Evolutionary conservation across 2,329 filamentous ascomycete species (phyloP).

Genomic region (Colletotrichum sp.): DNA sequence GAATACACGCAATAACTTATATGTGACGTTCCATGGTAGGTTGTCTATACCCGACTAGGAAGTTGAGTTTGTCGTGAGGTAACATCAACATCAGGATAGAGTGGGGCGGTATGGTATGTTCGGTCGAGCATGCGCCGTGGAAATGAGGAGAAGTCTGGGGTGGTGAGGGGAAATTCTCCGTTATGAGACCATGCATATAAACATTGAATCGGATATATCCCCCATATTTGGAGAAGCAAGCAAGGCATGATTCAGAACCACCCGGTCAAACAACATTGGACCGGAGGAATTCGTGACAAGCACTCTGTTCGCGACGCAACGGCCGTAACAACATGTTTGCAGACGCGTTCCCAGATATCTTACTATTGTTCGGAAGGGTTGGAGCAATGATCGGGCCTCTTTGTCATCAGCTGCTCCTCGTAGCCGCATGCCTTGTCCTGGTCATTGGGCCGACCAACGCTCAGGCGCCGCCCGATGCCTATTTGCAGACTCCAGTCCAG

Average conservation of each 20-base stretch:
- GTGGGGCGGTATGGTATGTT: rapidly evolving
- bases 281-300: rapidly evolving
- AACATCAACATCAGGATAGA: neutral
- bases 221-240: neutral
- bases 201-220: neutral
- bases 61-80: neutral
- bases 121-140: neutral
- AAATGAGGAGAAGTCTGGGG: neutral
- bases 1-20: neutral
- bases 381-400: neutral
- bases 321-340: rapidly evolving
- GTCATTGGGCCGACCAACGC: rapidly evolving
- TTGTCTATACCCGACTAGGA: neutral
- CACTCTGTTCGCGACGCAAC: neutral
- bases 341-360: rapidly evolving
- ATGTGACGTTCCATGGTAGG: neutral
- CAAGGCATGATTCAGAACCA: neutral
- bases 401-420: rapidly evolving
- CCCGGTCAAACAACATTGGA: neutral
- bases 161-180: neutral
- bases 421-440: neutral
- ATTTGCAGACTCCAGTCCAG: neutral
- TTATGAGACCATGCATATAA: rapidly evolving
- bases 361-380: rapidly evolving
- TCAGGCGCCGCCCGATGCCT: neutral